phyloP scores from a whole-genome alignment of 805 yeast genomes.

The Alloascoidea hylecoeti region DNA sequence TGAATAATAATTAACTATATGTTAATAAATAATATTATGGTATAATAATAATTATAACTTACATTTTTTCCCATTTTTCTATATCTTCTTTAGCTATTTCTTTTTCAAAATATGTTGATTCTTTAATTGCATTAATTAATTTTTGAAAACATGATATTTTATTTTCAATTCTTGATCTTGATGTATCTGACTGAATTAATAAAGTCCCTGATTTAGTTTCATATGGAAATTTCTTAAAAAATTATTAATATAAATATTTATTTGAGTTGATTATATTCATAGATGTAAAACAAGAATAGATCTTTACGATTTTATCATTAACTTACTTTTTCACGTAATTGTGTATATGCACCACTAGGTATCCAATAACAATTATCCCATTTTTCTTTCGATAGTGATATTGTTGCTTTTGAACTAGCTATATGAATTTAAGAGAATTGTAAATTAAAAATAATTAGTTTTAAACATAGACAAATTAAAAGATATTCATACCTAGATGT shows the following conservation, averaged over 20 bases:
- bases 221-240: slow-evolving; percentile 27
- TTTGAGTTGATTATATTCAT: too few relatives aligned
- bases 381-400: slow-evolving; percentile 26
- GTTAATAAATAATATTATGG: too few relatives aligned
- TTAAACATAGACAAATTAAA: too few relatives aligned
- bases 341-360: slow-evolving; percentile 33
- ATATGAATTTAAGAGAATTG: neutral
- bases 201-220: slow-evolving; percentile 40
- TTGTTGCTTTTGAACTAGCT: slow-evolving; percentile 46
- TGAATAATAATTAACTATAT: too few relatives aligned
- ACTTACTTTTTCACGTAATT: slow-evolving; percentile 17
- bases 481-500: too few relatives aligned
- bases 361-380: slow-evolving; percentile 44
- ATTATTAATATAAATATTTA: too few relatives aligned
- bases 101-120: slow-evolving; percentile 27
- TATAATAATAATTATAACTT: neutral
- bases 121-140: slow-evolving; percentile 35
- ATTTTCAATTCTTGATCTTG: slow-evolving; percentile 46
- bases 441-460: neutral
- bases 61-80: slow-evolving; percentile 32
- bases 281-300: too few relatives aligned
- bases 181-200: slow-evolving; percentile 43
- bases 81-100: slow-evolving; percentile 32
- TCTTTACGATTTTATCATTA: too few relatives aligned
- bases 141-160: slow-evolving; percentile 44